Percentiles rank a stretch among this genome's conserved stretches.
Evolutionary conservation across 331 rosid species (phyloP).

Genomic region (Quercus tomentella): DNA sequence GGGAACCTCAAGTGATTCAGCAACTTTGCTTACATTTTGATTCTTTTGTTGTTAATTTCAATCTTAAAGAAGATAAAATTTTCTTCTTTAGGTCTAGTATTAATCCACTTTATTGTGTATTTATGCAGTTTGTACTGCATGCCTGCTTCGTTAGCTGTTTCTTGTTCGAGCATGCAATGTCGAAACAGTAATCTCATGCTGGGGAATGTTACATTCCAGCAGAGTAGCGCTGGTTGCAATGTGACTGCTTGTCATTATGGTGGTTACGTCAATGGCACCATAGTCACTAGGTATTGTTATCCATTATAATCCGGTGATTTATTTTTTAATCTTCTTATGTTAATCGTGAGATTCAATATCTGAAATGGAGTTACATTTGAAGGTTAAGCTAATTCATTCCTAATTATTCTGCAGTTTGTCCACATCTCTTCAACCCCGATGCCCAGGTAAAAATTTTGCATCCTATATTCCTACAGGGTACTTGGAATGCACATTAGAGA

Average conservation of each 20-base stretch:
- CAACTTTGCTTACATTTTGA: conserved; percentile 1
- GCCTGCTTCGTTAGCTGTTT: conserved; percentile 94
- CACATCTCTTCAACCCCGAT: conserved; percentile 80
- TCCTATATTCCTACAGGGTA: not conserved
- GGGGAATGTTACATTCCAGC: conserved; percentile 80
- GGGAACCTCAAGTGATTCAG: conserved; percentile 63
- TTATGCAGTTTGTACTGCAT: conserved; percentile 79
- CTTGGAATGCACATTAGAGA: not conserved
- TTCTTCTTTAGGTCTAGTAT: not conserved
- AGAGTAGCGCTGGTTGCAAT: conserved; percentile 83
- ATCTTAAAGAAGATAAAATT: not conserved
- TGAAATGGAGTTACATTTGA: not conserved
- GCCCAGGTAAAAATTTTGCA: conserved; percentile 67
- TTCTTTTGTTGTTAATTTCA: not conserved
- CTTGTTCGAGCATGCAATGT: conserved; percentile 99
- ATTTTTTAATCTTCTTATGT: conserved; percentile 13
- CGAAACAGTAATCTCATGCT: conserved; percentile 80
- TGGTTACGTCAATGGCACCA: conserved; percentile 84
- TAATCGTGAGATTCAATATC: not conserved
- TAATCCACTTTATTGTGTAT: conserved; percentile 12
- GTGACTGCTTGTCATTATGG: conserved; percentile 79
- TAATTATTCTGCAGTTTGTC: conserved; percentile 55
- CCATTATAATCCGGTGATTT: not conserved
- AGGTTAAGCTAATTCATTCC: conserved; percentile 18
- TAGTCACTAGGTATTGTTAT: conserved; percentile 55